A percentile compares a stretch with the other conserved stretches of the same genome.
These are phyloP conservation scores for Parmelia sp. DNA, from an alignment of 495 filamentous ascomycete genomes.

Conservation along the genomic window DNA sequence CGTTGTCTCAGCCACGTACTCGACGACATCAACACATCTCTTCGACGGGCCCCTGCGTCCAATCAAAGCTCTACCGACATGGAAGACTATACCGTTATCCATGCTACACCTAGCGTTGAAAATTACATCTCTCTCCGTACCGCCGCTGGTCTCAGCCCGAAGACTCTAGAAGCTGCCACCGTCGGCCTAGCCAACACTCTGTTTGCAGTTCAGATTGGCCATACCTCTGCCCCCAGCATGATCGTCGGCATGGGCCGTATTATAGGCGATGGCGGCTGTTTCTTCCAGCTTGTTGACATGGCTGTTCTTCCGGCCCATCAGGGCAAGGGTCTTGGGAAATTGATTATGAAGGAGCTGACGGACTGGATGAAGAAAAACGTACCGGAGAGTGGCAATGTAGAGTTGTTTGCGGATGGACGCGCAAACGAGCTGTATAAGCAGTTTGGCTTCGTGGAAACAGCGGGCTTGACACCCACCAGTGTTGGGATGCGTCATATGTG, in stretches of 20 bases:
- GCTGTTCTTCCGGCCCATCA: conserved; percentile 44
- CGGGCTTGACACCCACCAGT: background rate
- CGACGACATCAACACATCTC: background rate
- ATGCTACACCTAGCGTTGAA: conserved; percentile 10
- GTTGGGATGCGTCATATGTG: background rate
- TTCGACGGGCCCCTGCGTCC: background rate
- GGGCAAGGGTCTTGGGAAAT: conserved; percentile 43
- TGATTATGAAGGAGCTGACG: conserved; percentile 40
- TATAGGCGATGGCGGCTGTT: conserved; percentile 49
- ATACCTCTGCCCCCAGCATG: background rate
- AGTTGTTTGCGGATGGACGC: conserved; percentile 40
- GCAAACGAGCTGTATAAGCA: conserved; percentile 41
- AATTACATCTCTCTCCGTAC: conserved; percentile 14
- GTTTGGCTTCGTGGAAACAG: conserved; percentile 39
- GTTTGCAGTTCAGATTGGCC: conserved; percentile 14
- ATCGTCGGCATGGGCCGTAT: conserved; percentile 44
- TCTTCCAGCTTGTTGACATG: conserved; percentile 50
- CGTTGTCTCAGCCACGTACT: background rate
- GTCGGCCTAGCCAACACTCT: conserved; percentile 22
- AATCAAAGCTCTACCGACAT: background rate
- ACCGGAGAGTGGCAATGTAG: conserved; percentile 39
- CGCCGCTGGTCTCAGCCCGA: conserved; percentile 15
- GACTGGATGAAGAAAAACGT: conserved; percentile 35
- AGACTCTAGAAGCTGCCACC: conserved; percentile 15
- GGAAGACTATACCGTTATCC: background rate